These are phyloP conservation scores for Kluyveromyces starmeri DNA, from an alignment of 805 yeast species.

Conservation along the genomic window DNA sequence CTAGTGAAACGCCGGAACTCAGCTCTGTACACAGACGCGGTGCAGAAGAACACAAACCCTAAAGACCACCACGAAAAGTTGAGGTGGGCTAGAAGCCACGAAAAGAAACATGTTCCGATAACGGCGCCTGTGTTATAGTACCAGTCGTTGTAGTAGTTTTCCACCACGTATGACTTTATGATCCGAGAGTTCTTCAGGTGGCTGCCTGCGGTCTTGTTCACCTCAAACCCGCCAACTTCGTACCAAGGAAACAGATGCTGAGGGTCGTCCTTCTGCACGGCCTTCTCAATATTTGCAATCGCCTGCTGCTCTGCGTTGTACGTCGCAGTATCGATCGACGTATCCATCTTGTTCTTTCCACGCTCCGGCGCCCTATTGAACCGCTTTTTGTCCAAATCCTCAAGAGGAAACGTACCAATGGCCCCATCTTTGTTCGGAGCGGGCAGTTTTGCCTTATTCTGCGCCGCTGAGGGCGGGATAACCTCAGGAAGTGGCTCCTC, in stretches of 20 bases:
- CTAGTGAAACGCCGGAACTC: slow-evolving; percentile 72
- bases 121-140: slow-evolving; percentile 59
- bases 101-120: slow-evolving; percentile 61
- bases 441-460: slow-evolving; percentile 16
- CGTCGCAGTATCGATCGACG: slow-evolving; percentile 23
- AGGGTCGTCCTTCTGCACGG: slow-evolving; percentile 10
- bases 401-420: slow-evolving; percentile 25
- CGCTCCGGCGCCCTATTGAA: slow-evolving; percentile 17
- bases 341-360: slow-evolving; percentile 21
- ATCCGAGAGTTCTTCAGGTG: slow-evolving; percentile 21
- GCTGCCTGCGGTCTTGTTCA: slow-evolving; percentile 7
- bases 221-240: slow-evolving; percentile 24
- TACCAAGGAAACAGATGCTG: slow-evolving; percentile 31
- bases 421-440: slow-evolving; percentile 20
- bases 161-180: slow-evolving; percentile 52
- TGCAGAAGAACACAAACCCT: slow-evolving; percentile 47
- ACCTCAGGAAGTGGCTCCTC: background rate
- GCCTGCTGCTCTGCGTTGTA: slow-evolving; percentile 10
- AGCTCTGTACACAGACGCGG: slow-evolving; percentile 58
- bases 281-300: slow-evolving; percentile 9
- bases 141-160: slow-evolving; percentile 63
- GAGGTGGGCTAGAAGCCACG: slow-evolving; percentile 56
- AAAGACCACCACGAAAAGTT: slow-evolving; percentile 61
- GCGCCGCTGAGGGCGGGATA: slow-evolving; percentile 20
- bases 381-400: slow-evolving; percentile 20